These are phyloP conservation scores for Populus tremula DNA, from an alignment of 345 rosid species.

Conservation along the genomic window DNA sequence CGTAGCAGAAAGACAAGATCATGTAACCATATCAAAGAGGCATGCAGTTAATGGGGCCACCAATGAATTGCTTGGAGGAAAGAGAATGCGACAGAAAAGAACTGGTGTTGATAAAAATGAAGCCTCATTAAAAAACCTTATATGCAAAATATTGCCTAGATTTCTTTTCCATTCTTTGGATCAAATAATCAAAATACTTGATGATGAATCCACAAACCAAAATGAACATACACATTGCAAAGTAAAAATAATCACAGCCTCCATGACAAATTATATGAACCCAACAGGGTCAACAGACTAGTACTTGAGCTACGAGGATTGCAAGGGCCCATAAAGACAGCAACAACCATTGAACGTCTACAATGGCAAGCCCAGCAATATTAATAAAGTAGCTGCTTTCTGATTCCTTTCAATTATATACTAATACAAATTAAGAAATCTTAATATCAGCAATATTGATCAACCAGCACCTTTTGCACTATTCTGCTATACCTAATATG, in stretches of 20 bases:
- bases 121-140: not conserved
- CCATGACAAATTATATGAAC: not conserved
- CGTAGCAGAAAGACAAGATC: not conserved
- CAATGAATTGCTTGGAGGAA: not conserved
- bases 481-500: not conserved
- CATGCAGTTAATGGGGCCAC: not conserved
- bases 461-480: not conserved
- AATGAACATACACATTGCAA: not conserved
- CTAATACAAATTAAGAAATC: not conserved
- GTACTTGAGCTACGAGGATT: not conserved
- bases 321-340: no score
- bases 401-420: not conserved
- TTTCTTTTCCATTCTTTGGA: not conserved
- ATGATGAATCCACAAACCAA: not conserved
- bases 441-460: not conserved
- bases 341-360: no score
- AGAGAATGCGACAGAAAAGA: not conserved
- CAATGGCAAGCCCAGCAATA: not conserved
- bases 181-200: not conserved
- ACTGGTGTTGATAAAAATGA: not conserved
- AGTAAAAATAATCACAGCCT: not conserved
- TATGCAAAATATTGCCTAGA: not conserved
- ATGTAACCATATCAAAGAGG: not conserved
- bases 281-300: not conserved
- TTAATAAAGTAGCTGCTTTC: not conserved